Base-by-base conservation (phyloP, 768 basidiomycete genomes). In the Tricholoma sp. region DNA sequence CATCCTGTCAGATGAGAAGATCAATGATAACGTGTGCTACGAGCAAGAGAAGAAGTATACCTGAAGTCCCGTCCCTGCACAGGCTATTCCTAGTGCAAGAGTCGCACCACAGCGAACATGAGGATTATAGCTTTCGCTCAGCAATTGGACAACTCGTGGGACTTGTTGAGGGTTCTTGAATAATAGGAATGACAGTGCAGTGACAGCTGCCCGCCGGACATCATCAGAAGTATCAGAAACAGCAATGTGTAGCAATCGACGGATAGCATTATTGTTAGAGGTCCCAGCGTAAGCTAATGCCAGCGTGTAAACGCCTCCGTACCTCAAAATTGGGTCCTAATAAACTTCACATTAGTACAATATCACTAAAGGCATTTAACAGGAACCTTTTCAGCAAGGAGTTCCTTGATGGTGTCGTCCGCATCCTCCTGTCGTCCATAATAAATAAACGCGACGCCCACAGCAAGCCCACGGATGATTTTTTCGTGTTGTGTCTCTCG, bases 401-500 rank as follows among this genome's bases (percentile, higher is more conserved):
- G 73, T 47, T 78, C 71, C 65, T 86, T 86, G 58, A 96, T 85
- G 1, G 89, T 88, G n/a, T 77, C 76, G 61, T 98, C 88, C 7
- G 97, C 96, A 64, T 93, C 85, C 68, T 98, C 97, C 72, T 95
- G 92, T 51, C 88, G 83, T 39, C 91, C 94, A 60, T 96, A 98
- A 72, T 83, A 92, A 57, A 98, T 82, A 70, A 98, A 92, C 2
- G 93, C 92, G 45, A 94, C 78, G 19, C 96, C 96, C 63, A 99
- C 81, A 6, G 95, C 91, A 54, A 99, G 80, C 61, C 94, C 94
- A 46, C 97, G 88, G 55, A 98, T 98, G 66, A 98, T 98, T 77
- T 98, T 99, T 77, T 99, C 97, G 68, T 98, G 97, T 66, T 97
- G 94, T 1, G 97, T 99, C 69, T 99, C 97, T 55, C 89, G 84